Percentiles rank a stretch among this genome's conserved stretches.
Conservation (phyloP, 1,284 basidiomycete species). For the Boletus mariae region DNA sequence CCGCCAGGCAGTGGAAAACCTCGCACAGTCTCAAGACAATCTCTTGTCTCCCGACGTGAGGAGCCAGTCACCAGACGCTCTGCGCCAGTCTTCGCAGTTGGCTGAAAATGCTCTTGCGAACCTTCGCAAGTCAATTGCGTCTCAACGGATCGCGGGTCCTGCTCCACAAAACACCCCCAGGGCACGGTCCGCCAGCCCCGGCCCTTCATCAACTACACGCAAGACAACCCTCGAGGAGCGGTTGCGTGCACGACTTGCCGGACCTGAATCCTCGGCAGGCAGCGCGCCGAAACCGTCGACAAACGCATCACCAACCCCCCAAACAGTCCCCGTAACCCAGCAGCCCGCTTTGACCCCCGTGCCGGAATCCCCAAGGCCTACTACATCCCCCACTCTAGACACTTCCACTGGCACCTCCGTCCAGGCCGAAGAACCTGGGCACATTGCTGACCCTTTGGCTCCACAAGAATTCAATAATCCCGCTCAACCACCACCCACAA, state of each 20-base stretch:
- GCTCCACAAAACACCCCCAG: constrained; percentile 43
- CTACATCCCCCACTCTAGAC: background rate
- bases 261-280: constrained; percentile 50
- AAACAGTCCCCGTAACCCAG: constrained; percentile 25
- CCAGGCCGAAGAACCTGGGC: constrained; percentile 3
- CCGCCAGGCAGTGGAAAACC: constrained; percentile 54
- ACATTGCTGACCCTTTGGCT: background rate
- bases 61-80: constrained; percentile 36
- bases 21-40: constrained; percentile 42
- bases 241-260: constrained; percentile 56
- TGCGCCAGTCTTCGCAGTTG: constrained; percentile 42
- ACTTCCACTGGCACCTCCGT: background rate
- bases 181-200: constrained; percentile 30
- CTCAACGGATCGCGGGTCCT: constrained; percentile 49
- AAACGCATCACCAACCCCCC: constrained; percentile 39
- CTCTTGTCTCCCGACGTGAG: constrained; percentile 23
- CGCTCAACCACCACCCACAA: background rate
- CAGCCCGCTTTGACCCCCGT: constrained; percentile 41
- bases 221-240: constrained; percentile 71
- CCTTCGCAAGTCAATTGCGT: constrained; percentile 57
- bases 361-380: constrained; percentile 25
- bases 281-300: constrained; percentile 42
- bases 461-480: constrained; percentile 5
- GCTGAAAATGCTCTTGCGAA: constrained; percentile 58
- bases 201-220: constrained; percentile 28